phyloP scores from a whole-genome alignment of 441 rosid species.

The Lepidium campestre region DNA sequence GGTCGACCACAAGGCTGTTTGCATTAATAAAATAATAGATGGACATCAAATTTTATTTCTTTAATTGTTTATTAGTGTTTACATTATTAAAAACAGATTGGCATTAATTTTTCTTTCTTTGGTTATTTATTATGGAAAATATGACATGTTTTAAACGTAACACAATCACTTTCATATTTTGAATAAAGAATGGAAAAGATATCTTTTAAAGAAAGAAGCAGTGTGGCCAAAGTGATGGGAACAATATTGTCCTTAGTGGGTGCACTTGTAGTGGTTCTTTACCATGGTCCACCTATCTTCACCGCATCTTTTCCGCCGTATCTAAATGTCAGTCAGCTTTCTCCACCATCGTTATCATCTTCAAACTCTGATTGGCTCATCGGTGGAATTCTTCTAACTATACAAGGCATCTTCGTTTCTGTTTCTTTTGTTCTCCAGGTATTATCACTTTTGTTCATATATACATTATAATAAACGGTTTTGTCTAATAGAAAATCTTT shows the following conservation, averaged over 20 bases:
- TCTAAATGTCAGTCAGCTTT: neutral
- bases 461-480: no score
- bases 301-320: neutral
- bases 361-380: conserved; percentile 29
- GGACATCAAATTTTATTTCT: no score
- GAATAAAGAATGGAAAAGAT: conserved; percentile 46
- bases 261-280: conserved; percentile 38
- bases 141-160: no score
- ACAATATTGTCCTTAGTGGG: conserved; percentile 33
- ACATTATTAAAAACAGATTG: no score
- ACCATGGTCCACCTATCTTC: conserved; percentile 33
- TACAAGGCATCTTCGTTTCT: neutral
- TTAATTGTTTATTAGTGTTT: no score
- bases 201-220: conserved; percentile 26
- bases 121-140: no score
- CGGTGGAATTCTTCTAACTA: conserved; percentile 36
- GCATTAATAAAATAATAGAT: no score
- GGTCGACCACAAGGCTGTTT: no score
- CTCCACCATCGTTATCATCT: neutral
- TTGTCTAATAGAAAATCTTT: no score
- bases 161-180: neutral
- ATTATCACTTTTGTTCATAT: no score
- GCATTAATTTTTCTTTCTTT: no score
- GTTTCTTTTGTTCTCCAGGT: conserved; percentile 34
- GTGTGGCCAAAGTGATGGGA: conserved; percentile 40